Base-by-base conservation (phyloP, 2,329 filamentous ascomycete genomes). In the Ophiostoma sp. region DNA sequence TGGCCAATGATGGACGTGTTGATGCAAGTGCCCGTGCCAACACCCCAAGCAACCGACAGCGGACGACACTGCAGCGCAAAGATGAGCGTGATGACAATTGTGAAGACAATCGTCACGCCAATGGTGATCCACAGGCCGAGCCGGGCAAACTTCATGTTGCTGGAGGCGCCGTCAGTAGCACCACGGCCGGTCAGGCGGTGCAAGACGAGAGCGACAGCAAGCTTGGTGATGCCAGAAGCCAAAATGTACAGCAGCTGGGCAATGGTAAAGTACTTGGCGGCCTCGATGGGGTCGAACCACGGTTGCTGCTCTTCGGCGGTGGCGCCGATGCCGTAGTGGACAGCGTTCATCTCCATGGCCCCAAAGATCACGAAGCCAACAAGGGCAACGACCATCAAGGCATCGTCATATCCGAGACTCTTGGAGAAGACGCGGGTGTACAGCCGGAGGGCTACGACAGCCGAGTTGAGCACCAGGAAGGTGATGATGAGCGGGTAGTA, bases 401-500 rank as follows among this genome's bases (percentile, higher is more conserved):
- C 72, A 52, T 73, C 72, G 31, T 73, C 72, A 48, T 57, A 68
- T 33, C 72, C 72, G 42, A 71, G 17, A 17, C 68, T 66, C 52
- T 68, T 57, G 17, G 50, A 68, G 11, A 2, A 57, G 9, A 71
- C 4, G 17, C 72, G 68, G 57, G 69, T 52, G 36, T 66, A 73
- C 3, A 73, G n/a, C 6, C 72, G 68, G 22, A 71, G 68, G 22
- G 2, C 33, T 42, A 73, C 72, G 19, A 73, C 72, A 7, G 55
- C 28, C 1, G 48, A 48, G 52, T 73, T 68, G 50, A 73, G 17
- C n/a, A 73, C 72, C 15, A 73, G 7, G 39, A 73, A 73, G 25
- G 72, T 71, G 69, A 71, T 73, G 11, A 73, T 71, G 69, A 71
- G 68, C 22, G 72, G 72, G 15, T 71, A 71, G 72, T 71, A 73